These are phyloP conservation scores for Rhododendron vialii DNA, from an alignment of 148 eudicot genomes.

Conservation along the genomic window DNA sequence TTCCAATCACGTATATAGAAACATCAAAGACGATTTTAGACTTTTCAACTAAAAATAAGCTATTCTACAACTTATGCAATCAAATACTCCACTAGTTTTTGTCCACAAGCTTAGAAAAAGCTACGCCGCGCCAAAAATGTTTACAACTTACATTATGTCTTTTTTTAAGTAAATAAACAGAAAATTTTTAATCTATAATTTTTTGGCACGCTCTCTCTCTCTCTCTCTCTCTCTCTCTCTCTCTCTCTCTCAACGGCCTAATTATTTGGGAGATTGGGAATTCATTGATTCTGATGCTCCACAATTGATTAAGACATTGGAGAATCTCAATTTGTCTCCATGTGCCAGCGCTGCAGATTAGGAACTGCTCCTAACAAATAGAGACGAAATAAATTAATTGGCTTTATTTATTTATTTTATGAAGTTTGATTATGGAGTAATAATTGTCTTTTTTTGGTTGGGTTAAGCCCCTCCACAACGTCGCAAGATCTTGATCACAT, in stretches of 20 bases:
- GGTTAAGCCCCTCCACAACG: background rate
- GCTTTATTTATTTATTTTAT: background rate
- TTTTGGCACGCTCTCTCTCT: too few relatives aligned
- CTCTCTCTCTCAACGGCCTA: background rate
- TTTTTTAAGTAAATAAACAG: too few relatives aligned
- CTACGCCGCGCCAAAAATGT: too few relatives aligned
- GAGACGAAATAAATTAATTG: background rate
- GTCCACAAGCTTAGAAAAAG: too few relatives aligned
- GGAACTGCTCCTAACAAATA: background rate
- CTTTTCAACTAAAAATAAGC: too few relatives aligned
- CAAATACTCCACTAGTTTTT: too few relatives aligned
- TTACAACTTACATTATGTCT: too few relatives aligned
- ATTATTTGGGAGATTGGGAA: background rate
- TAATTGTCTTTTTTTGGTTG: background rate
- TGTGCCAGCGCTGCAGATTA: background rate
- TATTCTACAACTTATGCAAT: too few relatives aligned
- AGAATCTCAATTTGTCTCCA: conserved; percentile 10
- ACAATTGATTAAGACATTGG: background rate
- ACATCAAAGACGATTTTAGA: too few relatives aligned
- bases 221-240: background rate
- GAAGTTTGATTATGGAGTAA: background rate
- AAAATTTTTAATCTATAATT: too few relatives aligned
- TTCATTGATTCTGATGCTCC: background rate
- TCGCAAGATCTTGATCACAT: background rate
- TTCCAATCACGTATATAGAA: too few relatives aligned